Percentiles rank a stretch among this genome's conserved stretches.
phyloP scores from a whole-genome alignment of 345 rosid species.

The Populus alba region DNA sequence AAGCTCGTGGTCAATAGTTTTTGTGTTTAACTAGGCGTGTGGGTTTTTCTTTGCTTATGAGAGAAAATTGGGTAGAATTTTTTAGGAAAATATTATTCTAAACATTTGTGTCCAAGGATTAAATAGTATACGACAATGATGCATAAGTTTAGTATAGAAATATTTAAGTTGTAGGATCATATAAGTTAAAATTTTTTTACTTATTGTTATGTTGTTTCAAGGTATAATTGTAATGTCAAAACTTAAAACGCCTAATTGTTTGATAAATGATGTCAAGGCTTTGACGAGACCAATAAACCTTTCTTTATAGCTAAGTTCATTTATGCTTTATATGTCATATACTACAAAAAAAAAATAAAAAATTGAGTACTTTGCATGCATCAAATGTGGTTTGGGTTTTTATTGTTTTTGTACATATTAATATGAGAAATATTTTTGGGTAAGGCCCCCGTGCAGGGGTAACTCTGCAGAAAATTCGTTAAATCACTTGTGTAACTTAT shows the following conservation, averaged over 20 bases:
- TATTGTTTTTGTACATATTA: too few species aligned
- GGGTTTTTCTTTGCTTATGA: not conserved
- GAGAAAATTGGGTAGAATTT: too few species aligned
- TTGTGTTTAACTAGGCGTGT: not conserved
- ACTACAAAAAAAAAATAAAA: not conserved
- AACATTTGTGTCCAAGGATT: too few species aligned
- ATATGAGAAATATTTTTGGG: too few species aligned
- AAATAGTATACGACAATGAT: not conserved
- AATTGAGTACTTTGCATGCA: not conserved
- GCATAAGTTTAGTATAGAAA: not conserved
- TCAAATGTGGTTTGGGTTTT: too few species aligned
- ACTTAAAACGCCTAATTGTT: not conserved
- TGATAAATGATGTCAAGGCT: not conserved
- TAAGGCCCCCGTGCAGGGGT: too few species aligned
- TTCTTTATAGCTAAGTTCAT: not conserved
- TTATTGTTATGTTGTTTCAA: not conserved
- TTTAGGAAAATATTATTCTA: too few species aligned
- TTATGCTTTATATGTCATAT: not conserved
- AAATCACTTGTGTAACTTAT: too few species aligned
- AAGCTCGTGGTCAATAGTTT: not conserved
- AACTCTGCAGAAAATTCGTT: too few species aligned
- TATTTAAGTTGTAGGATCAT: not conserved
- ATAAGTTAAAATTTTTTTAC: too few species aligned
- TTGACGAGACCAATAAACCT: not conserved
- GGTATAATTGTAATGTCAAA: not conserved